Conservation (phyloP, 257 asterid genomes). For the Solanum sejunctum region DNA sequence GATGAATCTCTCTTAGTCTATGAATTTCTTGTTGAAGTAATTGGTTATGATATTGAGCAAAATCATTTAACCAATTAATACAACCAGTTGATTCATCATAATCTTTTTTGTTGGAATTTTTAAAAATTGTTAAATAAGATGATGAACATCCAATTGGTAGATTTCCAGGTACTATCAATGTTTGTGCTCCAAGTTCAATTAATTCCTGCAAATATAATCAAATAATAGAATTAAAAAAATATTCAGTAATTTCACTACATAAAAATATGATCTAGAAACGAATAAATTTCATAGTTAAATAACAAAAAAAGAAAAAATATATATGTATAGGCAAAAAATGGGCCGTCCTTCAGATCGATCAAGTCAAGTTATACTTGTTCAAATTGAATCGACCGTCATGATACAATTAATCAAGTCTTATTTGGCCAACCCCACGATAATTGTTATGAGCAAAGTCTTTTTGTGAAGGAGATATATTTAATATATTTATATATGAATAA, state of each 20-base stretch:
- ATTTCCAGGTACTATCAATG: not conserved
- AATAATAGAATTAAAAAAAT: not conserved
- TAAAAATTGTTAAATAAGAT: not conserved
- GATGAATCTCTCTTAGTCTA: slow-evolving; percentile 6
- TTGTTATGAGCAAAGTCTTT: not conserved
- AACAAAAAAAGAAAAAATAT: not conserved
- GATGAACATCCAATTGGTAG: slow-evolving; percentile 3
- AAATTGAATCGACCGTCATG: no score
- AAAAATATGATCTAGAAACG: no score
- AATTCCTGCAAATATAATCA: not conserved
- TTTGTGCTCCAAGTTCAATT: not conserved
- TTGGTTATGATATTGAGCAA: slow-evolving; percentile 14
- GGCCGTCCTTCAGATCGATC: not conserved
- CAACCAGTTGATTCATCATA: slow-evolving; percentile 26
- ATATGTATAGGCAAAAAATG: not conserved
- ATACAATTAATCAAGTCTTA: no score
- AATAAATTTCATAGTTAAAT: not conserved
- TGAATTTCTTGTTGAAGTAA: slow-evolving; percentile 10
- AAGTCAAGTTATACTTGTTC: not conserved
- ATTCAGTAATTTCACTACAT: no score
- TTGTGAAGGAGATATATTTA: no score
- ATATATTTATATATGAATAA: no score
- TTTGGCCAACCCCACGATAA: no score
- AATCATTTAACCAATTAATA: slow-evolving; percentile 16
- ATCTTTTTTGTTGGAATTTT: not conserved